Conservation (phyloP, 2,329 filamentous ascomycete species). For the Pyrenochaeta sp. region DNA sequence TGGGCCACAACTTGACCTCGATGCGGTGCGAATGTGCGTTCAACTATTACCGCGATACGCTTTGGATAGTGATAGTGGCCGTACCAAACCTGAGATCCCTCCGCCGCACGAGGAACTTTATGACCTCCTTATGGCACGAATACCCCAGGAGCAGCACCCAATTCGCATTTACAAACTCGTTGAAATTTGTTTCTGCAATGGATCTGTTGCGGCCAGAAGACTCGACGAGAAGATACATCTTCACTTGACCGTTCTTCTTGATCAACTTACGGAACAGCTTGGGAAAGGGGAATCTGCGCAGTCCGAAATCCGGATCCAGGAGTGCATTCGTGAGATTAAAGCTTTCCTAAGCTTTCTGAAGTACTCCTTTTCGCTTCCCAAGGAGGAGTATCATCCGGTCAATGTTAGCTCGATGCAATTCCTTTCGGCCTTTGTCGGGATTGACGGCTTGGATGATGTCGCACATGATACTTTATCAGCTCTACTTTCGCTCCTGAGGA, state of each 20-base stretch:
- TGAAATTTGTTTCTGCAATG: slow-evolving; percentile 31
- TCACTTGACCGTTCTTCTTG: slow-evolving; percentile 3
- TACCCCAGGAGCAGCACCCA: slow-evolving; percentile 19
- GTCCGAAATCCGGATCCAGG: slow-evolving; percentile 2
- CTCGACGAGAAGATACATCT: slow-evolving; percentile 18
- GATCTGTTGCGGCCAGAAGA: slow-evolving; percentile 17
- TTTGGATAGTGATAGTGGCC: not conserved
- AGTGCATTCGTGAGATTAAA: slow-evolving; percentile 8
- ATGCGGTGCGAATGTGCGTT: slow-evolving; percentile 32
- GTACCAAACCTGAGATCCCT: not conserved
- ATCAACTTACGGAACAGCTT: not conserved
- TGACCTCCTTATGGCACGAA: slow-evolving; percentile 25
- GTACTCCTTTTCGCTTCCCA: slow-evolving; percentile 42
- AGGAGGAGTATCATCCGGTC: slow-evolving; percentile 27
- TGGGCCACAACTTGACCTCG: slow-evolving; percentile 22
- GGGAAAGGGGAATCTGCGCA: not conserved
- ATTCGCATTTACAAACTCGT: slow-evolving; percentile 34
- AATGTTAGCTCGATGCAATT: slow-evolving; percentile 17
- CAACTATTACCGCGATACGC: slow-evolving; percentile 23
- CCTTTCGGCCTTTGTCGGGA: slow-evolving; percentile 31
- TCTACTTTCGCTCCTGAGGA: slow-evolving; percentile 26
- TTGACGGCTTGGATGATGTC: slow-evolving; percentile 26
- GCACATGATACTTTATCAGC: slow-evolving; percentile 40
- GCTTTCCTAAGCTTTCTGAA: slow-evolving; percentile 39
- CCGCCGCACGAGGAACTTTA: slow-evolving; percentile 23